Conservation (phyloP, 75 land plant species). For the Pinus tabuliformis region DNA sequence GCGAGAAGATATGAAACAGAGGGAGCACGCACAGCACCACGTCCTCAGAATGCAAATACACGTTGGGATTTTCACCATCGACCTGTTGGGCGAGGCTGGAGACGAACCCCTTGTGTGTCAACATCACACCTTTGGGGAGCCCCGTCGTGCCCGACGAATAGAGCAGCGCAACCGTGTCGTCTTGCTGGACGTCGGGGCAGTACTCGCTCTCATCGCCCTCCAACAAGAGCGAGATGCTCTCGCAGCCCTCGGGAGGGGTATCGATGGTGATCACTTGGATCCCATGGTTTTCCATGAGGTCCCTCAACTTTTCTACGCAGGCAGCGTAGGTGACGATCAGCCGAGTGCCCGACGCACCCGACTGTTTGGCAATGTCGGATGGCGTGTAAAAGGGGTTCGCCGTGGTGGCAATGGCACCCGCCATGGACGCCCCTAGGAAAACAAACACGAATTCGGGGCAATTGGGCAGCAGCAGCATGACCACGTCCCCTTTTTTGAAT, state of each 20-base stretch:
- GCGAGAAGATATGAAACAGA: constrained; percentile 77
- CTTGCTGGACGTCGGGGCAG: constrained; percentile 27
- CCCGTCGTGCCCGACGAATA: constrained; percentile 94
- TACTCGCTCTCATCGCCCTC: constrained; percentile 27
- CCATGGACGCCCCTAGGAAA: constrained; percentile 64
- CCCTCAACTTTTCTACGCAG: constrained; percentile 50
- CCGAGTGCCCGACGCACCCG: constrained; percentile 52
- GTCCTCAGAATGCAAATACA: constrained; percentile 52
- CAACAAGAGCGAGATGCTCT: constrained; percentile 39
- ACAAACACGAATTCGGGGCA: constrained; percentile 75
- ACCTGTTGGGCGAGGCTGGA: constrained; percentile 88
- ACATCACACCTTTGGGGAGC: constrained; percentile 81
- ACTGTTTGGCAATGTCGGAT: constrained; percentile 75
- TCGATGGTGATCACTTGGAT: constrained; percentile 65
- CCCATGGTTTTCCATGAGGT: not conserved
- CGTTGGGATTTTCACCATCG: constrained; percentile 83
- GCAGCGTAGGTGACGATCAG: constrained; percentile 47
- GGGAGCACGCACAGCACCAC: constrained; percentile 83
- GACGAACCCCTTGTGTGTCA: constrained; percentile 77
- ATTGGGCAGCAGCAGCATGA: constrained; percentile 88
- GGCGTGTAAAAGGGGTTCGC: constrained; percentile 92
- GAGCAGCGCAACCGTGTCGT: constrained; percentile 76
- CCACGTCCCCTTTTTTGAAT: constrained; percentile 71
- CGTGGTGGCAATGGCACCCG: constrained; percentile 89
- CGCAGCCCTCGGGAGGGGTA: constrained; percentile 37